phyloP scores from a whole-genome alignment of 2,329 filamentous ascomycete genomes.

The Cytospora piceicola region DNA sequence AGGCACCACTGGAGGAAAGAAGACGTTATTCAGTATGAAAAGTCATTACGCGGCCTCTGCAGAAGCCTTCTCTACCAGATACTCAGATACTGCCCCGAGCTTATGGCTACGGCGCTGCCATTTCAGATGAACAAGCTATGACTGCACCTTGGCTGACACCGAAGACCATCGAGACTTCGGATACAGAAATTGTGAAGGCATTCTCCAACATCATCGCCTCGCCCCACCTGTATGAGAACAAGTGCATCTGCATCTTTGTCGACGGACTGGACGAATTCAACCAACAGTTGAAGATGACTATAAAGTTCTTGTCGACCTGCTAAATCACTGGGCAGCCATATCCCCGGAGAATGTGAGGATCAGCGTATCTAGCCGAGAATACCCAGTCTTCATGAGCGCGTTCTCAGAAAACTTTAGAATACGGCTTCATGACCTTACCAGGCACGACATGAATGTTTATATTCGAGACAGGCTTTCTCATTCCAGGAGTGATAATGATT shows the following conservation, averaged over 20 bases:
- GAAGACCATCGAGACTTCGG: not conserved
- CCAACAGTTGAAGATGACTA: not conserved
- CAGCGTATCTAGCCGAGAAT: constrained; percentile 14
- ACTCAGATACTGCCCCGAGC: constrained; percentile 2
- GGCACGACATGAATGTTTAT: constrained; percentile 6
- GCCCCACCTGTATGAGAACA: not conserved
- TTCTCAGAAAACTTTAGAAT: not conserved
- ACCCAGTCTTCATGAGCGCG: constrained; percentile 7
- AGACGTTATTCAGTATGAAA: no score
- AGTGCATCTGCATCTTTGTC: constrained; percentile 7
- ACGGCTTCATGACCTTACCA: constrained; percentile 9
- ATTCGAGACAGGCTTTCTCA: constrained; percentile 13
- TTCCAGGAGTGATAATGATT: not conserved
- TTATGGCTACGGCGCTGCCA: constrained; percentile 1
- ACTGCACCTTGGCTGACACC: not conserved
- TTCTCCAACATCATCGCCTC: not conserved
- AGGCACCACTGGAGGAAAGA: no score
- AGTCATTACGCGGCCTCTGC: constrained; percentile 2
- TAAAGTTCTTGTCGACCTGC: not conserved
- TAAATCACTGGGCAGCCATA: not conserved
- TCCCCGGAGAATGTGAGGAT: not conserved
- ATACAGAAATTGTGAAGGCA: not conserved
- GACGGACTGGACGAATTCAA: constrained; percentile 17
- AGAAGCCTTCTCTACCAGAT: constrained; percentile 4
- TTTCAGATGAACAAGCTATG: not conserved